Base-by-base conservation (phyloP, 495 filamentous ascomycete genomes). In the Aspergillus avenaceus region DNA sequence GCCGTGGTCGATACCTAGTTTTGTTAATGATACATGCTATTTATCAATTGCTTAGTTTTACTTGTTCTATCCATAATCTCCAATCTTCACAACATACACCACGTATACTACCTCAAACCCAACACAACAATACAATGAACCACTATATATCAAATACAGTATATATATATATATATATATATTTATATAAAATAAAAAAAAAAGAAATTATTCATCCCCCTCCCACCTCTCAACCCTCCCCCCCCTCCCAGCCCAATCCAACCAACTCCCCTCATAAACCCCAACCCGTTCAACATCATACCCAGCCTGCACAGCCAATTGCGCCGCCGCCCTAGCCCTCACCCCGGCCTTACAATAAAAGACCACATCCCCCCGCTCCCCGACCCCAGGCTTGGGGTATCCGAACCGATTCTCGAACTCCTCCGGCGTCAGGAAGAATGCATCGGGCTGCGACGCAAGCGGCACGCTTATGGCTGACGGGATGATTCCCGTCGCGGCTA, bases 281-380 rank as follows among this genome's bases (percentile, higher is more conserved):
- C 83, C 84, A 0, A 91, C 75, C 27, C 73, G 77, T 27, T 85
- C 82, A 4, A 79, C 79, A 54, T 72, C 67, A 77, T 86, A 97
- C 21, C 93, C 92, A 11, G 81, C 83, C 67, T 85, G 78, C 42
- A 72, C 71, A 42, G 92, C 92, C 70, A 97, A 63, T 60, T 82
- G 77, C 21, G 91, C 90, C n/a, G 91, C 92, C 4, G 87, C 81
- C 18, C 75, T 65, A 58, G 86, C 87, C 66, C 93, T 77, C 49
- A 97, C 90, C 2, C 93, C 93, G 0, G 89, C 83, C 71, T 87
- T 92, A 67, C 93, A 98, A 64, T 96, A 98, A 59, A 97, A 93
- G 2, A 97, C 82, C 9, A 96, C 69, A 24, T 67, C 50, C 41
- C 45, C 42, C 6, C 28, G 43, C 36, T 23, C 26, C 0, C 47